These are phyloP conservation scores for Cladophialophora carrionii DNA, from an alignment of 2,329 filamentous ascomycete genomes.

Conservation along the genomic window DNA sequence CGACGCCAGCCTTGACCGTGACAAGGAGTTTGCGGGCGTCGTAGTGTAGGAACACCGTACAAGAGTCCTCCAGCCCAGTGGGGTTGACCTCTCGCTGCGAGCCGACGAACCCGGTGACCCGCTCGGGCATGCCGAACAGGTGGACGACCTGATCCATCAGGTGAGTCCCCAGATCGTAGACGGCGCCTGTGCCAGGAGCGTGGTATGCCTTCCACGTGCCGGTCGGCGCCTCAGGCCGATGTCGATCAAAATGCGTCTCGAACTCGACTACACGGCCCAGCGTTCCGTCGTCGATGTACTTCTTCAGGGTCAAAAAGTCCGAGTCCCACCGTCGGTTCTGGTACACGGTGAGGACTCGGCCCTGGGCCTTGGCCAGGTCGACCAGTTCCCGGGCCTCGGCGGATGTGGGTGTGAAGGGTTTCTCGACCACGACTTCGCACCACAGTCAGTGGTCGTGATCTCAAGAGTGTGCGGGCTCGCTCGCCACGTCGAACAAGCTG, in stretches of 20 bases:
- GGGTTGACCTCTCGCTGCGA: conserved; percentile 65
- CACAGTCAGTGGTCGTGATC: background rate
- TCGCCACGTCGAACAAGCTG: background rate
- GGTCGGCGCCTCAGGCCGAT: conserved; percentile 61
- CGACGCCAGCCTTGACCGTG: conserved; percentile 69
- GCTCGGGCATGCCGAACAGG: conserved; percentile 69
- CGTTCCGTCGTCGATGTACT: conserved; percentile 61
- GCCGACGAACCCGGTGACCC: conserved; percentile 69
- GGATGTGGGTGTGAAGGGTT: conserved; percentile 76
- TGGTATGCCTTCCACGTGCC: conserved; percentile 69
- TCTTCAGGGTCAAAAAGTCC: conserved; percentile 72
- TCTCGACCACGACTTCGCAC: conserved; percentile 69
- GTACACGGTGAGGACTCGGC: conserved; percentile 67
- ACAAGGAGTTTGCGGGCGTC: conserved; percentile 56
- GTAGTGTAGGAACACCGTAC: conserved; percentile 69
- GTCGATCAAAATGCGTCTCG: conserved; percentile 79
- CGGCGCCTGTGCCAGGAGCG: conserved; percentile 66
- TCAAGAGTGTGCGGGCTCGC: background rate
- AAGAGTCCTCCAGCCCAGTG: conserved; percentile 53
- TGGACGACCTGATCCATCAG: conserved; percentile 74
- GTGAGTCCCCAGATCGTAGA: conserved; percentile 77
- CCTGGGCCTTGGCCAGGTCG: conserved; percentile 56
- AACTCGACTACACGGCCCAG: conserved; percentile 77
- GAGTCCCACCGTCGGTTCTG: conserved; percentile 78
- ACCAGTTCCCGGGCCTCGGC: conserved; percentile 69